Evolutionary conservation across 2,329 filamentous ascomycete species (phyloP).

Genomic region (Herpotrichia juniperi): DNA sequence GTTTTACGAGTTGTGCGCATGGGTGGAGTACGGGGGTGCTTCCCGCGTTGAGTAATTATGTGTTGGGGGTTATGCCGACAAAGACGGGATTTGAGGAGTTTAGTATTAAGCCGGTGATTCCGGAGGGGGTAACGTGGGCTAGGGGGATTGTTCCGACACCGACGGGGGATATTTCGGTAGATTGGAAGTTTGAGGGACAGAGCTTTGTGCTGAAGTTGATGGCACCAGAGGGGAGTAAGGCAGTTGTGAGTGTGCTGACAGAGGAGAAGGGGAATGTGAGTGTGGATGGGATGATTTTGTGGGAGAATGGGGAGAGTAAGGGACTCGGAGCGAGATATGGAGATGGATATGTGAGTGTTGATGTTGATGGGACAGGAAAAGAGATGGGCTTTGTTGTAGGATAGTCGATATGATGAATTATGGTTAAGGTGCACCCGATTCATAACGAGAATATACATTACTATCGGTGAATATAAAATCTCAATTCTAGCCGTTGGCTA

Average conservation of each 20-base stretch:
- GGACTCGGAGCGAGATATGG: neutral
- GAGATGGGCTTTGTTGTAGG: too few species aligned
- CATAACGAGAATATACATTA: too few species aligned
- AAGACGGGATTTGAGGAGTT: neutral
- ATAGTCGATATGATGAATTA: too few species aligned
- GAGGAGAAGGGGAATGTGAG: neutral
- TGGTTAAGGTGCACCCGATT: too few species aligned
- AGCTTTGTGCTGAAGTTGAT: neutral
- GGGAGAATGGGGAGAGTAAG: neutral
- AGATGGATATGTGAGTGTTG: neutral
- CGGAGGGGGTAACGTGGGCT: neutral
- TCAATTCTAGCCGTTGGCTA: too few species aligned
- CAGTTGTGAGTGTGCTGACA: neutral
- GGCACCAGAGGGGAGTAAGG: neutral
- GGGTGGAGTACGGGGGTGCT: neutral
- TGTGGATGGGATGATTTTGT: neutral
- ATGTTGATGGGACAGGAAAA: too few species aligned
- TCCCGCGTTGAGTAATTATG: neutral
- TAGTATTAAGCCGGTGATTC: neutral
- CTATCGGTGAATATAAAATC: too few species aligned
- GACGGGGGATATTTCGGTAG: neutral
- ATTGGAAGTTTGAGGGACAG: neutral
- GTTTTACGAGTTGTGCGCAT: slow-evolving; percentile 1
- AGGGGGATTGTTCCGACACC: neutral
- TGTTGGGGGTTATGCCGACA: neutral